Conservation (phyloP, 108 stramenopile genomes). For the Poteriospumella lacustris region DNA sequence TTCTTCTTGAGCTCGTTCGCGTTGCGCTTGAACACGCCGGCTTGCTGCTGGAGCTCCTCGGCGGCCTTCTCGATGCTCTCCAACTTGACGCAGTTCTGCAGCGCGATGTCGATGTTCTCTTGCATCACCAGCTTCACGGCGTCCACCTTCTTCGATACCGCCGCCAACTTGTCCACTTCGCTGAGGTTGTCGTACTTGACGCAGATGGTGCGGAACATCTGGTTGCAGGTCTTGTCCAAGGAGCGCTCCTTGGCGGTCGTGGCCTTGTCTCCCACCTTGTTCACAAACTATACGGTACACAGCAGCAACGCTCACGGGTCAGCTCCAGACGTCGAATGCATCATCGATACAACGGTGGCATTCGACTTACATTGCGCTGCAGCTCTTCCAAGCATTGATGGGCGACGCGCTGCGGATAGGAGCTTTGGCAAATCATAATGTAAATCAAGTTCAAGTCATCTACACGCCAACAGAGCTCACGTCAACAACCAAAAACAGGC, state of each 20-base stretch:
- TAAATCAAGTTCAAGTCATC: slow-evolving; percentile 25
- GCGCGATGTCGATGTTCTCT: slow-evolving; percentile 33
- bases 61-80: slow-evolving; percentile 29
- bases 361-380: slow-evolving; percentile 19
- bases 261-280: slow-evolving; percentile 26
- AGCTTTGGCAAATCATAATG: slow-evolving; percentile 25
- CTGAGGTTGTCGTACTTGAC: slow-evolving; percentile 29
- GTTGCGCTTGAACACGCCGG: slow-evolving; percentile 31
- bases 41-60: slow-evolving; percentile 34
- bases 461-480: not conserved
- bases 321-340: not conserved
- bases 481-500: not conserved
- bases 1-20: slow-evolving; percentile 21
- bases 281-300: not conserved
- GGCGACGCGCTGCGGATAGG: slow-evolving; percentile 29
- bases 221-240: not conserved
- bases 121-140: slow-evolving; percentile 6
- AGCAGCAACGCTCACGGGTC: not conserved
- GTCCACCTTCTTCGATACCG: slow-evolving; percentile 14
- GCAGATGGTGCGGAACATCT: slow-evolving; percentile 5
- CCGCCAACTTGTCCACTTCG: slow-evolving; percentile 14
- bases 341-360: not conserved
- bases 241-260: not conserved
- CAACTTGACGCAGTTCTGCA: slow-evolving; percentile 27
- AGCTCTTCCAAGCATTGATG: slow-evolving; percentile 28